Base-by-base conservation (phyloP, 164 flowering plant genomes). In the Aristolochia fimbriata region DNA sequence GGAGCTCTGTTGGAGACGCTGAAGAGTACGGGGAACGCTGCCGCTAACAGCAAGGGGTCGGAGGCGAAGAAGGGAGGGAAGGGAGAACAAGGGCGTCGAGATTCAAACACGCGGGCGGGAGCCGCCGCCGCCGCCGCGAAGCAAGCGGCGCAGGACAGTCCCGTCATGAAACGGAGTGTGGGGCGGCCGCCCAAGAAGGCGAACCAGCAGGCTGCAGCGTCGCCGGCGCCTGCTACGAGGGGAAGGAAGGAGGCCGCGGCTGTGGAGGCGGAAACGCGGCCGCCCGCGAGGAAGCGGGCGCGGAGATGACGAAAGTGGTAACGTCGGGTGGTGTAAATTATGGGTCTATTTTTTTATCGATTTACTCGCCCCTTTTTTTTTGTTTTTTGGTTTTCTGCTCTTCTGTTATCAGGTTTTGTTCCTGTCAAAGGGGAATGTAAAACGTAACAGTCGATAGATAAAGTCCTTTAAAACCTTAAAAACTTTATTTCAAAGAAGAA, bases 131-230 rank as follows among this genome's bases (percentile, higher is more conserved):
- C 60, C 1, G 58, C 57, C 15, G 74, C 59, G 64, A 66, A 65
- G 23, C 62, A 17, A 5, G 67, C 69, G 65, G 74, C 63, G 21
- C 48, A 62, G 21, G 24, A 49, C 27, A 62, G 47, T 75, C 77
- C 57, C 14, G 64, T 56, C 83, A 80, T 0, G 65, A 87, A 83
- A 65, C 62, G 79, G 57, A 72, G 66, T 4, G 79, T 80, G 0
- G 92, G 95, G 17, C 65, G 97, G 62, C 94, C 91, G 22, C 81
- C 89, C 0, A 87, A 79, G 74, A 83, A 71, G 62, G 75, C 65
- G 49, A 61, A 65, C 6, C 71, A 60, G 45, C n/a, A 21, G 55
- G 7, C 65, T 10, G 21, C 65, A 0, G 56, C 56, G 6, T 6
- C 52, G 15, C 27, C 23, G 46, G 65, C 59, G 6, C 43, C 43